These are phyloP conservation scores for Neospermospora avenae DNA, from an alignment of 2,329 filamentous ascomycete genomes.

Conservation along the genomic window DNA sequence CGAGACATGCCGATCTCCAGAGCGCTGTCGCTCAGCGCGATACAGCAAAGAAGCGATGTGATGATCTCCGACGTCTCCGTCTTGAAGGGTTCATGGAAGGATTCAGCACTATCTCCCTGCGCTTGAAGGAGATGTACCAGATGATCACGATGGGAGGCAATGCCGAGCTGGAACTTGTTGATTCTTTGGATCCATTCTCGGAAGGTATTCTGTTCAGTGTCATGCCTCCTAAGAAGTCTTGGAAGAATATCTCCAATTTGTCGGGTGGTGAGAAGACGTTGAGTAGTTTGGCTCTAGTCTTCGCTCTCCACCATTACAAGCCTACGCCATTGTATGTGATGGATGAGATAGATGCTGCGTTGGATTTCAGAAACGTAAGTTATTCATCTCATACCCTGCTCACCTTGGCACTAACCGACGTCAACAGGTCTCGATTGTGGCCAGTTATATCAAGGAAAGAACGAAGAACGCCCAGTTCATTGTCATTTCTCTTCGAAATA, in stretches of 20 bases:
- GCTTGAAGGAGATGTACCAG: conserved; percentile 99
- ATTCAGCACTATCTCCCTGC: conserved; percentile 88
- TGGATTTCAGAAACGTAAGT: conserved; percentile 97
- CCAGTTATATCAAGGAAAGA: conserved; percentile 97
- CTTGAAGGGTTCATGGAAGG: conserved; percentile 98
- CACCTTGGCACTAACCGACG: conserved; percentile 12
- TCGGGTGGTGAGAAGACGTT: conserved; percentile 97
- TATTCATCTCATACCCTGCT: not conserved
- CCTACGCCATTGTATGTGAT: conserved; percentile 97
- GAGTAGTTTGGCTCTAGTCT: conserved; percentile 90
- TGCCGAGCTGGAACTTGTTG: conserved; percentile 93
- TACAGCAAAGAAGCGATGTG: conserved; percentile 83
- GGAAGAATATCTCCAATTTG: conserved; percentile 98
- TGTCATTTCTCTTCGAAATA: conserved; percentile 95
- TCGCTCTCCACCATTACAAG: conserved; percentile 96
- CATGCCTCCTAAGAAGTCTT: conserved; percentile 99
- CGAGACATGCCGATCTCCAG: conserved; percentile 79
- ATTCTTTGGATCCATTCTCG: conserved; percentile 92
- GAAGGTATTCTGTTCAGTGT: conserved; percentile 97
- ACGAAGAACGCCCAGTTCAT: conserved; percentile 99
- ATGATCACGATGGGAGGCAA: conserved; percentile 99
- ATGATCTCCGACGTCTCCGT: conserved; percentile 84
- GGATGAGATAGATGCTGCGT: conserved; percentile 97
- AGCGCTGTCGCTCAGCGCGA: conserved; percentile 76
- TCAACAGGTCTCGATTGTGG: conserved; percentile 84